A percentile compares a stretch with the other conserved stretches of the same genome.
Conservation (phyloP, 2,329 filamentous ascomycete genomes). For the Cladosporium halotolerans region DNA sequence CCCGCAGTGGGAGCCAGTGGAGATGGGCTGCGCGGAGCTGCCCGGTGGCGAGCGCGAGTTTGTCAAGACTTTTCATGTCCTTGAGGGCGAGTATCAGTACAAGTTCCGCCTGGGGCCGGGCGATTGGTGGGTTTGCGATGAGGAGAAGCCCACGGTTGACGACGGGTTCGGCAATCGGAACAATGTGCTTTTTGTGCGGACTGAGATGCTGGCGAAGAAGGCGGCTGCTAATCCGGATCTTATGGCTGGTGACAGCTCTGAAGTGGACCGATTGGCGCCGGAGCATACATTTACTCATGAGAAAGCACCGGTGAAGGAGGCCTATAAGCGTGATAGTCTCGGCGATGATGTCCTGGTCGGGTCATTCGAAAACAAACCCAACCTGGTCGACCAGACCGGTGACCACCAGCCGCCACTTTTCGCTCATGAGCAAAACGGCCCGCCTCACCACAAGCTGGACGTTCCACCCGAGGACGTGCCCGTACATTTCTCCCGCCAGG, state of each 20-base stretch:
- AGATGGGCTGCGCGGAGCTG: conserved; percentile 53
- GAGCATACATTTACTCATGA: background rate
- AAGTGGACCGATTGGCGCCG: too few species aligned
- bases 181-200: conserved; percentile 38
- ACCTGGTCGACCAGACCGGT: background rate
- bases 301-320: background rate
- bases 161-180: conserved; percentile 50
- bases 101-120: conserved; percentile 64
- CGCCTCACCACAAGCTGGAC: background rate
- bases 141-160: conserved; percentile 50
- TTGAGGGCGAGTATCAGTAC: conserved; percentile 61
- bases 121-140: conserved; percentile 66
- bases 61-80: conserved; percentile 48
- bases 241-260: background rate
- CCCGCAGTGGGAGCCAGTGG: conserved; percentile 59
- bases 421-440: conserved; percentile 24
- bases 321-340: conserved; percentile 2
- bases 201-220: conserved; percentile 9
- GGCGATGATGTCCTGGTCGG: background rate
- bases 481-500: conserved; percentile 14
- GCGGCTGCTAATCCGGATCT: conserved; percentile 2
- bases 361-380: too few species aligned
- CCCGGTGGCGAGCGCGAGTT: conserved; percentile 42
- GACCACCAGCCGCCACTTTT: conserved; percentile 11
- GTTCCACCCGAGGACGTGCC: conserved; percentile 1